A percentile compares a stretch with the other conserved stretches of the same genome.
phyloP scores from a whole-genome alignment of 345 rosid genomes.

The Noccaea bulbosa region DNA sequence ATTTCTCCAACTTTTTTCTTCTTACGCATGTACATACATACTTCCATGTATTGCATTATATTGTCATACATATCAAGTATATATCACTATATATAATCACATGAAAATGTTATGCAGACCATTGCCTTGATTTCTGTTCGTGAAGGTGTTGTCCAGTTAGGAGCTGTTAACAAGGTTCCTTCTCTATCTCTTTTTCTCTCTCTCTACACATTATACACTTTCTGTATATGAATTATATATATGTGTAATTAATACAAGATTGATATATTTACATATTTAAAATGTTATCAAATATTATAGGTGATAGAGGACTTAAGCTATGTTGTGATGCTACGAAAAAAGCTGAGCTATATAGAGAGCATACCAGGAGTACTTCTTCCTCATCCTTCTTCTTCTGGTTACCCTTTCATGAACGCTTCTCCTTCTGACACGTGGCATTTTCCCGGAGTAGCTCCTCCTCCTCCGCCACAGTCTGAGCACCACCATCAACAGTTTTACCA shows the following conservation, averaged over 20 bases:
- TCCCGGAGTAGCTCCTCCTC: conserved; percentile 50
- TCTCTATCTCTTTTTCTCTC: conserved; percentile 35
- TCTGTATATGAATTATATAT: not conserved
- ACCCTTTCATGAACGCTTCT: conserved; percentile 57
- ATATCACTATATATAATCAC: not conserved
- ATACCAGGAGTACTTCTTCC: conserved; percentile 94
- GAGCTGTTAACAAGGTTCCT: conserved; percentile 82
- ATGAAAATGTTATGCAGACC: conserved; percentile 62
- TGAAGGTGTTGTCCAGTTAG: conserved; percentile 97
- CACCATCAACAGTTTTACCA: conserved; percentile 45
- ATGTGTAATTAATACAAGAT: not conserved
- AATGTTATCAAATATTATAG: conserved; percentile 39
- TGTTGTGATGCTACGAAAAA: conserved; percentile 76
- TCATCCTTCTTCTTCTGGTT: conserved; percentile 82
- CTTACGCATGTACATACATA: not conserved
- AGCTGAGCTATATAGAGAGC: conserved; percentile 88
- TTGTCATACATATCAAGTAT: conserved; percentile 8
- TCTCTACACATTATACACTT: not conserved
- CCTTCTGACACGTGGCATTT: conserved; percentile 61
- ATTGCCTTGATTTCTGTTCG: conserved; percentile 93
- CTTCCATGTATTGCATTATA: not conserved
- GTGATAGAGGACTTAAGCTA: conserved; percentile 88
- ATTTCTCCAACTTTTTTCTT: conserved; percentile 3
- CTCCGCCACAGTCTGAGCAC: conserved; percentile 46
- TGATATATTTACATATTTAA: not conserved